Evolutionary conservation across 352 stramenopile species (phyloP).

Genomic region (Globisporangium acanthophoron): DNA sequence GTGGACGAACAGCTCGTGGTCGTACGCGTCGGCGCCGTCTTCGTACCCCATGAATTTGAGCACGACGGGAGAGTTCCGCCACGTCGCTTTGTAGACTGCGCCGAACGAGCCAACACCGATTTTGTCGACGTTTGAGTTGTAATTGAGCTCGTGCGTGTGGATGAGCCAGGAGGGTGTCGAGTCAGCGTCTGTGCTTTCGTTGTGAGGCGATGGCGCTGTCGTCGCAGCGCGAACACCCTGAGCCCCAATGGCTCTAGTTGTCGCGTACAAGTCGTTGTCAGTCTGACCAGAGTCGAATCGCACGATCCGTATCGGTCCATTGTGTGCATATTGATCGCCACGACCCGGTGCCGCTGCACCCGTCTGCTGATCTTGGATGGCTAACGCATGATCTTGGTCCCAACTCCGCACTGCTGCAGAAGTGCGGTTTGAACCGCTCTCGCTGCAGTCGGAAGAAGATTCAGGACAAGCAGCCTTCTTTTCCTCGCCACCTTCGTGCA

Average conservation of each 20-base stretch:
- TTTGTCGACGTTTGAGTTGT: neutral
- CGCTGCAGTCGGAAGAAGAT: too few species aligned
- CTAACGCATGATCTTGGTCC: too few species aligned
- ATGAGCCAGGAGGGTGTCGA: neutral
- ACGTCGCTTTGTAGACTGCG: neutral
- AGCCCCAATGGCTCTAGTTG: too few species aligned
- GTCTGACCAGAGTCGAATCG: neutral
- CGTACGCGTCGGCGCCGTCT: neutral
- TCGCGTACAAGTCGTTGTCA: neutral
- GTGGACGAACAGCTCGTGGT: neutral
- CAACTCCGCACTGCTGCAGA: too few species aligned
- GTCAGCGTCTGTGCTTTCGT: neutral
- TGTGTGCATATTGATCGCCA: too few species aligned
- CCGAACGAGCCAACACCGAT: neutral
- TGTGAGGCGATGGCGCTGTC: neutral
- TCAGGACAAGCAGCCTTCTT: too few species aligned
- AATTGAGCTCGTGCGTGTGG: neutral
- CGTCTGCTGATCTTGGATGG: too few species aligned
- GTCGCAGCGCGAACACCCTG: neutral
- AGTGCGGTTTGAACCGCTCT: too few species aligned
- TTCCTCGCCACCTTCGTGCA: too few species aligned
- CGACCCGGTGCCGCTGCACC: too few species aligned
- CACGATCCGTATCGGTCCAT: neutral
- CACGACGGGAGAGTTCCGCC: neutral
- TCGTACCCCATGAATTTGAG: conserved; percentile 1